Base-by-base conservation (phyloP, 768 basidiomycete genomes). In the Amanita rubescens region DNA sequence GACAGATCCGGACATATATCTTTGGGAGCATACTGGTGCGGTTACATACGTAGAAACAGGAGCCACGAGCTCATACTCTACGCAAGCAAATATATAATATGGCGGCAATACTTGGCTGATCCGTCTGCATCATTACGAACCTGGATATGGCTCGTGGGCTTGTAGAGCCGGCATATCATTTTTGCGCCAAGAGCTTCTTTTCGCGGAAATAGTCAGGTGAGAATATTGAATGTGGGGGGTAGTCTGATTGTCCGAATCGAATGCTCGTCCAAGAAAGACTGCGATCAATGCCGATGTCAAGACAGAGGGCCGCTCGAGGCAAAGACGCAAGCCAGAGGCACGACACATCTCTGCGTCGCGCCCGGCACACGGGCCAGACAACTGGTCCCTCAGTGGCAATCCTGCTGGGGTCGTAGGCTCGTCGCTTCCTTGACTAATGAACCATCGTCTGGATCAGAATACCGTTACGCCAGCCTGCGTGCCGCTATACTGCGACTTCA, bases 391-490 rank as follows among this genome's bases (percentile, higher is more conserved):
- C 53, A 53, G 25, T n/a, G 27, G n/a, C 44, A 3, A 9, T 27
- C 5, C 5, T 37, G 10, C 27, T 37, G 14, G 19, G n/a, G 19
- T 11, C 15, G 34, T 34, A 39, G 15, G 9, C 4, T 33, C 19
- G 30, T 25, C 17, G 14, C 12, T 14, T 30, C 17, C 24, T 32
- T 20, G 22, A n/a, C 17, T 32, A 34, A 32, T 15, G 25, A 32
- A 2, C 20, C 22, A 41, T 9, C 20, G 39, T 30, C 14, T 5
- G 24, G 43, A 85, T 73, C 79, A 93, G 70, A 89, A 93, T 58
- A 89, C 88, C 35, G 90, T 93, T 58, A 93, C 78, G 42, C 90
- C 90, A 45, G 83, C 81, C 65, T 91, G 90, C 14, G 89, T 91
- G 24, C 86, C 87, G 7, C 87, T 74, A 65, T 93, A 93, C 68